Base-by-base conservation (phyloP, 371 early-diverging fungal genomes). In the Mucor plumbeus region DNA sequence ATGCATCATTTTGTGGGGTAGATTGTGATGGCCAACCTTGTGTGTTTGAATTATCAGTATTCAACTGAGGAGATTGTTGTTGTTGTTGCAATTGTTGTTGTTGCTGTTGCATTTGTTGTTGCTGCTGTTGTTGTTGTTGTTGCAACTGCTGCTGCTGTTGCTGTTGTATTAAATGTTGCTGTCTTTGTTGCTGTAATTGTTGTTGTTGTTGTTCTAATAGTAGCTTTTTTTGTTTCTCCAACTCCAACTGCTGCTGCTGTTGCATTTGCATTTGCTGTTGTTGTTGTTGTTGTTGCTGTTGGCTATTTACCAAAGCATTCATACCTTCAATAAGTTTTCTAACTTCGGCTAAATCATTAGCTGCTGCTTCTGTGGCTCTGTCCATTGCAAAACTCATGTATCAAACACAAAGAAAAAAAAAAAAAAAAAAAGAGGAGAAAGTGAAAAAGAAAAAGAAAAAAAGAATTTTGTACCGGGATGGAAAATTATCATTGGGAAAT, bases 271-370 rank as follows among this genome's bases (percentile, higher is more conserved):
- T 19, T 21, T 64, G 35, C 40, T 43, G 34, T 39, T 65, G 44
- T 11, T 61, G 74, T 38, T 70, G 76, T 36, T 63, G 64, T 47
- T 66, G 65, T 33, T 56, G 72, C 53, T 62, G 63, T 43, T 61
- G 64, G 15, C 58, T 62, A 39, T 72, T 73, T 33, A 81, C 78
- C 8, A 83, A 67, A 15, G 81, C 79, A 65, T 77, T 83, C 81
- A 83, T 83, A 35, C 81, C 78, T 63, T 83, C 84, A 50, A 83
- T 81, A 31, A 83, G 73, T 59, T 83, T 83, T 60, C 84, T 61
- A 14, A 83, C 81, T 65, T 83, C 81, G 54, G 84, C 84, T 56
- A 83, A 64, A 62, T 83, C 81, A 44, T 77, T 81, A 11, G 81
- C 84, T 61, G 82, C 82, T 65, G 78, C 76, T 71, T 81, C 81